Base-by-base conservation (phyloP, 208 protist species). In the Leishmania mexicana region DNA sequence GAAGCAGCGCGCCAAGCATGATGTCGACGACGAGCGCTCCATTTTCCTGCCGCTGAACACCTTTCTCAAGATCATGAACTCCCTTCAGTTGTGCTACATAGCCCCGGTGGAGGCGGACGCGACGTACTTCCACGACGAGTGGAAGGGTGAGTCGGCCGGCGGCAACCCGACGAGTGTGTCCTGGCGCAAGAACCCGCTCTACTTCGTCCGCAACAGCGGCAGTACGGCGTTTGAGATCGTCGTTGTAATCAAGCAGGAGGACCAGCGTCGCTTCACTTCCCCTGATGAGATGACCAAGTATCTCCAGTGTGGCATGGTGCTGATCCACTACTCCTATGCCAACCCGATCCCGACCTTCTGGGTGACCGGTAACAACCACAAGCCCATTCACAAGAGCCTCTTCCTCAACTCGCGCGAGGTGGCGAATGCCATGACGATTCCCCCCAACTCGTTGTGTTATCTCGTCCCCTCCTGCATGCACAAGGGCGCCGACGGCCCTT, bases 171-270 rank as follows among this genome's bases (percentile, higher is more conserved):
- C 87, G 62, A 88, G 65, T 73, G 87, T 88, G 60, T 89, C 91
- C 53, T 97, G 90, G 88, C 89, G 94, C 38, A 92, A 93, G 75
- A 97, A 97, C 80, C 94, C 94, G 0, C 85, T 97, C n/a, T 97
- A 93, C 83, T 77, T 91, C 68, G 82, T 97, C n/a, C 72, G 87
- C 58, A 97, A 97, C 80, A 87, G 89, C 78, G 75, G 80, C 79
- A 88, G 68, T 74, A 28, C 84, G 83, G 65, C 79, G n/a, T 71
- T 81, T n/a, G 80, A 86, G 78, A 70, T 95, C 3, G 57, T 86
- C 0, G 81, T 89, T 21, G 90, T 94, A 78, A 77, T 96, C n/a
- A 83, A 90, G 60, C 93, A 96, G 79, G 80, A 86, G 5, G 93
- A 96, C 57, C 89, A 96, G 85, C 85, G 93, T 28, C 88, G 88